phyloP scores from a whole-genome alignment of 495 filamentous ascomycete species.

The Penicillium chermesinum region DNA sequence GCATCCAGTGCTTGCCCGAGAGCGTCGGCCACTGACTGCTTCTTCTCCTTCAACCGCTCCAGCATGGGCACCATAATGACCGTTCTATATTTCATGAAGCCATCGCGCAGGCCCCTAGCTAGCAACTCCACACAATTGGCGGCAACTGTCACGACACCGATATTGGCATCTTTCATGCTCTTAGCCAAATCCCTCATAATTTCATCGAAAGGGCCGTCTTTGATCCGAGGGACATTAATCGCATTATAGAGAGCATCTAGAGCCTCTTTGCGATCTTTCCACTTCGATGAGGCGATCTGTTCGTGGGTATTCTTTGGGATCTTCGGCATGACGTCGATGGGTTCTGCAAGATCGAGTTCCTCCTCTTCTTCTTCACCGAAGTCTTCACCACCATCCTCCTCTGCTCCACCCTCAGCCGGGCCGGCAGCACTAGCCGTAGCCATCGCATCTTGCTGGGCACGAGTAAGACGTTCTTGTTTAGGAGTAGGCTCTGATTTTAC shows the following conservation, averaged over 20 bases:
- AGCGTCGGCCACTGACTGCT: constrained; percentile 81
- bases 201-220: constrained; percentile 83
- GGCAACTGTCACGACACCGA: constrained; percentile 88
- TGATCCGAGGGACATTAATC: constrained; percentile 85
- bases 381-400: constrained; percentile 51
- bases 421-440: constrained; percentile 57
- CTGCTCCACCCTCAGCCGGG: constrained; percentile 46
- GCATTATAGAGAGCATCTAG: constrained; percentile 73
- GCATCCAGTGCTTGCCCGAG: constrained; percentile 80
- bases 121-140: constrained; percentile 90
- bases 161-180: constrained; percentile 97
- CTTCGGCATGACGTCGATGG: constrained; percentile 82
- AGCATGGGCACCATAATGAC: constrained; percentile 80
- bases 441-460: constrained; percentile 80
- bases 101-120: constrained; percentile 78
- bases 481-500: constrained; percentile 82
- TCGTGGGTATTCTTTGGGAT: constrained; percentile 78
- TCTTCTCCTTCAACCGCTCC: constrained; percentile 96
- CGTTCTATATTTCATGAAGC: constrained; percentile 75
- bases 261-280: constrained; percentile 97
- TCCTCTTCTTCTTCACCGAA: constrained; percentile 69
- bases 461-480: constrained; percentile 85
- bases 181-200: constrained; percentile 79
- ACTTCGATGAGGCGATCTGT: constrained; percentile 80
- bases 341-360: constrained; percentile 83